phyloP scores from a whole-genome alignment of 768 basidiomycete genomes.

The Tulasnella sp. region DNA sequence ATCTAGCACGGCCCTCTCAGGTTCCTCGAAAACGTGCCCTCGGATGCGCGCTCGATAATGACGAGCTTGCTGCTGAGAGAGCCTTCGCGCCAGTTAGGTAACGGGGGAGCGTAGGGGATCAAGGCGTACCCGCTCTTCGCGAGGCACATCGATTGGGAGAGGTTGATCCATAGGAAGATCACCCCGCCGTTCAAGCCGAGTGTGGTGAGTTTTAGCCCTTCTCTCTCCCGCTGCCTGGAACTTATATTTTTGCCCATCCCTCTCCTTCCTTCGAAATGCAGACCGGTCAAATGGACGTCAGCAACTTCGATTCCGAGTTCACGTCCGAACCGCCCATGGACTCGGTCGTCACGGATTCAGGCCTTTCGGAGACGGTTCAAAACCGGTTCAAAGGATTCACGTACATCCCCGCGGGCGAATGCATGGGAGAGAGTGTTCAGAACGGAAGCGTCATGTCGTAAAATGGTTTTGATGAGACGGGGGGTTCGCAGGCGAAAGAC shows the following conservation, averaged over 20 bases:
- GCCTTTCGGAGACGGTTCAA: conserved; percentile 91
- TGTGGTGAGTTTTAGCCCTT: conserved; percentile 59
- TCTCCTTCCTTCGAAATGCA: no score
- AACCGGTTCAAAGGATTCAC: conserved; percentile 92
- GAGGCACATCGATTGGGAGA: conserved; percentile 87
- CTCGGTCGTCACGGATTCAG: conserved; percentile 91
- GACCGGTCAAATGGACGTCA: conserved; percentile 31
- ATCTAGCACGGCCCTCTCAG: conserved; percentile 89
- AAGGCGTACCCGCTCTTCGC: conserved; percentile 94
- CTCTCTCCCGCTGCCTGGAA: background rate
- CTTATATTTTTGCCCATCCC: no score
- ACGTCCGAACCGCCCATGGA: conserved; percentile 93
- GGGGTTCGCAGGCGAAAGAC: no score
- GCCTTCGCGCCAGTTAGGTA: conserved; percentile 80
- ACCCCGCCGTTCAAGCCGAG: conserved; percentile 97
- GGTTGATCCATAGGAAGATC: conserved; percentile 86
- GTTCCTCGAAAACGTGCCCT: conserved; percentile 84
- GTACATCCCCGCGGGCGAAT: conserved; percentile 44
- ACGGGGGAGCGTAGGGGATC: conserved; percentile 92
- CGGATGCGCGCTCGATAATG: conserved; percentile 87
- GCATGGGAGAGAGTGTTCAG: conserved; percentile 28
- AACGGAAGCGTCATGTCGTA: conserved; percentile 28
- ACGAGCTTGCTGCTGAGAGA: conserved; percentile 84
- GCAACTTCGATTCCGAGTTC: conserved; percentile 98
- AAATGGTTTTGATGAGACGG: no score